Base-by-base conservation (phyloP, 768 basidiomycete genomes). In the Mycena indigotica region DNA sequence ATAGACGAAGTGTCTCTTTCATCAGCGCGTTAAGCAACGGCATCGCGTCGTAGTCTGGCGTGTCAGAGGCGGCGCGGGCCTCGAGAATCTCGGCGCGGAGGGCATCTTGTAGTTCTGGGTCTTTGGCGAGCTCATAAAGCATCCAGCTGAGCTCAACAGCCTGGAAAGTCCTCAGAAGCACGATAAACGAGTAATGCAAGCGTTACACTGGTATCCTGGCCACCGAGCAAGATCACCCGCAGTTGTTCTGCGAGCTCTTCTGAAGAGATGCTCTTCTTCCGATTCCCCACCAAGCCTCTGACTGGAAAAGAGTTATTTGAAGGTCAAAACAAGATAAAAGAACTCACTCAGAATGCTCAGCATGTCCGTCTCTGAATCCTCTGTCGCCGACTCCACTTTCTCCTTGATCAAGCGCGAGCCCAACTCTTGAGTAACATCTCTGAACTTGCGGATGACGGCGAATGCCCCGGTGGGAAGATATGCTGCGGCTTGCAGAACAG, bases 1-100 rank as follows among this genome's bases (percentile, higher is more conserved):
- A n/a, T n/a, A n/a, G n/a, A n/a, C n/a, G n/a, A n/a, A n/a, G n/a
- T n/a, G n/a, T n/a, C n/a, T n/a, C n/a, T n/a, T 62, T 62, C 50
- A 62, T 26, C 24, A 67, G 56, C n/a, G 66, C 67, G 28, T 65
- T 63, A n/a, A 62, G 23, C 16, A 56, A 23, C 5, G 63, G 53
- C 55, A 61, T 49, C 3, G 59, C 25, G 50, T 63, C 65, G 19
- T 61, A 64, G 16, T 64, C 63, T 21, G 49, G 53, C 24, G 26
- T 56, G 15, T 32, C 54, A 2, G 25, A 35, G 10, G 26, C 56
- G 1, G 44, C 51, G n/a, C n/a, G n/a, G 29, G 53, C 30, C 10
- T 55, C 39, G 29, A 40, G 39, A 24, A 65, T 59, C 48, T 67
- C 67, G 5, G 32, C 56, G 13, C 67, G 60, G 6, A 66, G 44